These are phyloP conservation scores for Cercospora berteroae DNA, from an alignment of 2,329 filamentous ascomycete species.

Conservation along the genomic window DNA sequence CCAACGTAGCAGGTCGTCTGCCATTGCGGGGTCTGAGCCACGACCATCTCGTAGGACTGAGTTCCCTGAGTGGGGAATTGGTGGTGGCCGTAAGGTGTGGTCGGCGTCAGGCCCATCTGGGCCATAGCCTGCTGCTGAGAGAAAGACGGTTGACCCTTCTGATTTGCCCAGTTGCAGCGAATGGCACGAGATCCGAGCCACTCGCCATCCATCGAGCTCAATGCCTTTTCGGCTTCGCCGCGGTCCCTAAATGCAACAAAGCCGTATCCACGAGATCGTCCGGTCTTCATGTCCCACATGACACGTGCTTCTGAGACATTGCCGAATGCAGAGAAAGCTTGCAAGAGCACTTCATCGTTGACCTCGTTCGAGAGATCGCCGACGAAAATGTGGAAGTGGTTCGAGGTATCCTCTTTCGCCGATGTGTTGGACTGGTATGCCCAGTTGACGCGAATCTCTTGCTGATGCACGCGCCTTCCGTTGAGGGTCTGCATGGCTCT, in stretches of 20 bases:
- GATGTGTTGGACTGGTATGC: constrained; percentile 94
- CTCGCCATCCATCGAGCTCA: constrained; percentile 98
- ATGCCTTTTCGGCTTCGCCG: constrained; percentile 86
- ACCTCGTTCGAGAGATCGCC: constrained; percentile 97
- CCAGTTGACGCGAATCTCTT: constrained; percentile 99
- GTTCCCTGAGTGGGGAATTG: constrained; percentile 89
- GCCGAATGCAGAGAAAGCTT: constrained; percentile 95
- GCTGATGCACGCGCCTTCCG: constrained; percentile 87
- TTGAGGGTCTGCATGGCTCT: constrained; percentile 97
- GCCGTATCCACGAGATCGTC: constrained; percentile 92
- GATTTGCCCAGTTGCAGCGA: constrained; percentile 99
- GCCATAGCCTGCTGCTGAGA: constrained; percentile 96
- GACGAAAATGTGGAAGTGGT: constrained; percentile 98
- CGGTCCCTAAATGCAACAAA: constrained; percentile 97
- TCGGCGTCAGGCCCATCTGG: constrained; percentile 96
- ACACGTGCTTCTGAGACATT: constrained; percentile 95
- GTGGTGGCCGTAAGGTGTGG: constrained; percentile 93
- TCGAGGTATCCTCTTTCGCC: constrained; percentile 95
- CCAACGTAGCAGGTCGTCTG: constrained; percentile 98
- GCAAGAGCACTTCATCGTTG: constrained; percentile 89
- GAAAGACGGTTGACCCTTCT: constrained; percentile 99
- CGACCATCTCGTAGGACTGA: constrained; percentile 96
- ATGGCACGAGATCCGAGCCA: constrained; percentile 98
- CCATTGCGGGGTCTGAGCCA: constrained; percentile 92
- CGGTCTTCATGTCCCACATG: constrained; percentile 99